A percentile compares a stretch with the other conserved stretches of the same genome.
Conservation (phyloP, 1,284 basidiomycete genomes). For the Testicularia cyperi region DNA sequence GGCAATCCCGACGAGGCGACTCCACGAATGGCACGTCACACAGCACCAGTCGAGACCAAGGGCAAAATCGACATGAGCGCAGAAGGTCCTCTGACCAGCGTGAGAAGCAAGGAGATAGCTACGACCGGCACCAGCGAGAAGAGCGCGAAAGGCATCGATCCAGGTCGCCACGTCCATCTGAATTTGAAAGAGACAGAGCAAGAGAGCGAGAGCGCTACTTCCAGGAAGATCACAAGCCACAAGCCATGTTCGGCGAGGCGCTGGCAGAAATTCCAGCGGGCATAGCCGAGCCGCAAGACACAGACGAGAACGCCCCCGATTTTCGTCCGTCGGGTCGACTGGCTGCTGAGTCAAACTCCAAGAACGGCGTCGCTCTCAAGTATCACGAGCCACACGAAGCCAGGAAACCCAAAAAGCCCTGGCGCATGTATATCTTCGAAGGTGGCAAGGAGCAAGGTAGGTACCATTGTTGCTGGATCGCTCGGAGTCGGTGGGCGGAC, state of each 20-base stretch:
- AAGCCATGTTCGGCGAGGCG: neutral
- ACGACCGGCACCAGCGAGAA: too few species aligned
- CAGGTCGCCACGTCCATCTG: too few species aligned
- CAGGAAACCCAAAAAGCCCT: slow-evolving; percentile 80
- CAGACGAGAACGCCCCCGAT: slow-evolving; percentile 68
- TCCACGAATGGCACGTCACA: too few species aligned
- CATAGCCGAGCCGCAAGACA: too few species aligned
- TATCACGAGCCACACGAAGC: slow-evolving; percentile 99
- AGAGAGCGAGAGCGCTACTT: neutral
- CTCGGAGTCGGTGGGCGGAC: too few species aligned
- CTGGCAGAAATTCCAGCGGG: slow-evolving; percentile 3
- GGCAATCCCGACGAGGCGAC: too few species aligned
- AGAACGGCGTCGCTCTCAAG: slow-evolving; percentile 84
- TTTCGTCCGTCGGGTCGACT: slow-evolving; percentile 84
- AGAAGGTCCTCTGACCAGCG: too few species aligned
- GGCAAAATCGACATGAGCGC: too few species aligned
- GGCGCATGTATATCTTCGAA: slow-evolving; percentile 97
- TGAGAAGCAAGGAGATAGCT: too few species aligned
- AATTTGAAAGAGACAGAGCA: neutral
- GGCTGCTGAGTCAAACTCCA: slow-evolving; percentile 73
- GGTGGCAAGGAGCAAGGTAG: slow-evolving; percentile 85
- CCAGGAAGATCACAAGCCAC: neutral
- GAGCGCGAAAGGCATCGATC: too few species aligned
- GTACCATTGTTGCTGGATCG: too few species aligned
- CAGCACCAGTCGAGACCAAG: too few species aligned